These are phyloP conservation scores for Syncephalastrum racemosum DNA, from an alignment of 371 early-diverging fungal genomes.

Conservation along the genomic window DNA sequence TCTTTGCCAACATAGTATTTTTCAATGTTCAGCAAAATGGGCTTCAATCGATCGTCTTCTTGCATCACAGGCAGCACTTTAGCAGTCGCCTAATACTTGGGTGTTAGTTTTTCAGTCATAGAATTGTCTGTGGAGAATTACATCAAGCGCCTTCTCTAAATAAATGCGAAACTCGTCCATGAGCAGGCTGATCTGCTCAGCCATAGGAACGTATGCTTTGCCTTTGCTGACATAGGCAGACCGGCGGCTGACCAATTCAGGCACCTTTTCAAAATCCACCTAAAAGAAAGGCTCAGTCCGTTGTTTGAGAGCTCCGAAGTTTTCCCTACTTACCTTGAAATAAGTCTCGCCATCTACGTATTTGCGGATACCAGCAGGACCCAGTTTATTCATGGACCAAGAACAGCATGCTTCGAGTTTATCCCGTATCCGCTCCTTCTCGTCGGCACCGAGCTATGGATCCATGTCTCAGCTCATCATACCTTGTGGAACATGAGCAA, in stretches of 20 bases:
- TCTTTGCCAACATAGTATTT: slow-evolving; percentile 77
- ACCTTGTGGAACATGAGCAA: not conserved
- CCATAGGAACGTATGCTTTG: slow-evolving; percentile 81
- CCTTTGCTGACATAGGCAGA: slow-evolving; percentile 76
- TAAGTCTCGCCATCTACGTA: slow-evolving; percentile 38
- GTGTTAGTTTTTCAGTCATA: not conserved
- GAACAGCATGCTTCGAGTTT: slow-evolving; percentile 26
- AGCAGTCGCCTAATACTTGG: slow-evolving; percentile 51
- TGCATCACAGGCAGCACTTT: slow-evolving; percentile 86
- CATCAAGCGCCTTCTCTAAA: slow-evolving; percentile 62
- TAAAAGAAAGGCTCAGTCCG: slow-evolving; percentile 21
- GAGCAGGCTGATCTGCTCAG: slow-evolving; percentile 73
- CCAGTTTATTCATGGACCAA: not conserved
- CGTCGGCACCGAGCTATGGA: slow-evolving; percentile 15
- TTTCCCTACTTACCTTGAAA: slow-evolving; percentile 44
- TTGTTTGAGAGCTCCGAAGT: not conserved
- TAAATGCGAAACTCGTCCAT: slow-evolving; percentile 73
- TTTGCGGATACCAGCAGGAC: not conserved
- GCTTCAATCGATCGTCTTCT: slow-evolving; percentile 90
- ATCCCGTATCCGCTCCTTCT: slow-evolving; percentile 25
- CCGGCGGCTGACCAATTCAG: slow-evolving; percentile 71
- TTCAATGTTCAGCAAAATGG: slow-evolving; percentile 83
- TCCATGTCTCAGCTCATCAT: not conserved
- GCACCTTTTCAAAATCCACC: slow-evolving; percentile 87
- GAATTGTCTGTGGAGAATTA: slow-evolving; percentile 14